These are phyloP conservation scores for Ophiostoma perfectum DNA, from an alignment of 2,329 filamentous ascomycete species.

Conservation along the genomic window DNA sequence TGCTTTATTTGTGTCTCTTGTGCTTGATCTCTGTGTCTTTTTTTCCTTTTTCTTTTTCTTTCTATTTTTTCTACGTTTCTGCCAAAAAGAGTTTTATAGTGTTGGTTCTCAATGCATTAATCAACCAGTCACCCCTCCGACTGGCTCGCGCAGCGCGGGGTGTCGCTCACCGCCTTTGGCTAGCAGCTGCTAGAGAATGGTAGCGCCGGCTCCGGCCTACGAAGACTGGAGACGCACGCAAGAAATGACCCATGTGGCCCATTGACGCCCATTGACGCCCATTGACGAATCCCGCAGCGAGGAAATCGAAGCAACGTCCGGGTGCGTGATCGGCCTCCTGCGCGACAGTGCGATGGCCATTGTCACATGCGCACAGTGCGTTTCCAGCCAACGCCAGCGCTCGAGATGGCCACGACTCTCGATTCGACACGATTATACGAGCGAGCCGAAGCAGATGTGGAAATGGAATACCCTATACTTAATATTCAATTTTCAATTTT, in stretches of 20 bases:
- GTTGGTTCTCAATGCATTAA: constrained; percentile 8
- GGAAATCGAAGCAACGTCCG: not conserved
- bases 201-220: constrained; percentile 7
- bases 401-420: not conserved
- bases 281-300: constrained; percentile 2
- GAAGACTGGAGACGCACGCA: not conserved
- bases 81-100: constrained; percentile 11
- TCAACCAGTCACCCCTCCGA: not conserved
- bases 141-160: constrained; percentile 17
- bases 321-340: not conserved
- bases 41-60: not conserved
- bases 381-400: not conserved
- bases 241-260: too few species aligned
- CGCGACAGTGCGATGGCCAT: not conserved
- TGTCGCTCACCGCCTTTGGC: constrained; percentile 22
- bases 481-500: too few species aligned
- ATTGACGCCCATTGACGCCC: not conserved
- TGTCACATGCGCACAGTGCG: constrained; percentile 1
- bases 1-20: not conserved
- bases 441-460: not conserved
- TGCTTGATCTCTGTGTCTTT: not conserved
- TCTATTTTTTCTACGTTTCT: not conserved
- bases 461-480: not conserved
- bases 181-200: not conserved
- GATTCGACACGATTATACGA: not conserved